Percentiles rank a stretch among this genome's conserved stretches.
Evolutionary conservation across 2,329 filamentous ascomycete species (phyloP).

Genomic region (Cadophora gregata): DNA sequence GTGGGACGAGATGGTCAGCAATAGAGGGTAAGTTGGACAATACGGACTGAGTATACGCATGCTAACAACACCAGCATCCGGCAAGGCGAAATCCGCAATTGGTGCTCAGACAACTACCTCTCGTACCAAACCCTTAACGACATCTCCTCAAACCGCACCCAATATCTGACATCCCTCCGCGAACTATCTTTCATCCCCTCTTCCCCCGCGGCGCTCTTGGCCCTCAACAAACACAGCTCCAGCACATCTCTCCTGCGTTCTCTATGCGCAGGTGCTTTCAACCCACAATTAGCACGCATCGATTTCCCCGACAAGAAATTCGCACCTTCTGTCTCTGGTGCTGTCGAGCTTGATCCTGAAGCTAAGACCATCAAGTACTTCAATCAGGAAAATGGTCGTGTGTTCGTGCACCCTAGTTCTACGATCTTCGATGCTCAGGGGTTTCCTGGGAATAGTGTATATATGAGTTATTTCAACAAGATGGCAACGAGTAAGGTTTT

Average conservation of each 20-base stretch:
- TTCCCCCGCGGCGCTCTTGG: conserved; percentile 36
- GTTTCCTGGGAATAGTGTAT: conserved; percentile 76
- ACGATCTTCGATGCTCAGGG: conserved; percentile 83
- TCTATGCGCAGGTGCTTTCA: conserved; percentile 55
- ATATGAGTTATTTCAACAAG: conserved; percentile 89
- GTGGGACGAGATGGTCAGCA: conserved; percentile 73
- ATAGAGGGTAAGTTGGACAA: conserved; percentile 49
- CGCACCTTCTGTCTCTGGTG: conserved; percentile 82
- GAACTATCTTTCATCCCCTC: conserved; percentile 79
- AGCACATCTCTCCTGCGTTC: conserved; percentile 47
- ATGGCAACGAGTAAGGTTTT: conserved; percentile 94
- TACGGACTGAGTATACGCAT: not conserved
- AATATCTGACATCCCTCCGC: conserved; percentile 84
- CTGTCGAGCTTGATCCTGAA: conserved; percentile 92
- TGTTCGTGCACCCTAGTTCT: conserved; percentile 92
- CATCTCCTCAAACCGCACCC: conserved; percentile 83
- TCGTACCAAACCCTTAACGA: conserved; percentile 84
- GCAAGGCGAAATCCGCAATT: conserved; percentile 70
- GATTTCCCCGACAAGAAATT: conserved; percentile 97
- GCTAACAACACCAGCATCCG: conserved; percentile 47
- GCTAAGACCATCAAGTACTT: conserved; percentile 93
- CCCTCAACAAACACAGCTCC: conserved; percentile 55
- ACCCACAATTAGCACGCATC: conserved; percentile 88
- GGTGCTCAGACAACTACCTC: conserved; percentile 87
- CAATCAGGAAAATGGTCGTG: conserved; percentile 80